Evolutionary conservation across 2,329 filamentous ascomycete species (phyloP).

Genomic region (Beauveria asiatica): DNA sequence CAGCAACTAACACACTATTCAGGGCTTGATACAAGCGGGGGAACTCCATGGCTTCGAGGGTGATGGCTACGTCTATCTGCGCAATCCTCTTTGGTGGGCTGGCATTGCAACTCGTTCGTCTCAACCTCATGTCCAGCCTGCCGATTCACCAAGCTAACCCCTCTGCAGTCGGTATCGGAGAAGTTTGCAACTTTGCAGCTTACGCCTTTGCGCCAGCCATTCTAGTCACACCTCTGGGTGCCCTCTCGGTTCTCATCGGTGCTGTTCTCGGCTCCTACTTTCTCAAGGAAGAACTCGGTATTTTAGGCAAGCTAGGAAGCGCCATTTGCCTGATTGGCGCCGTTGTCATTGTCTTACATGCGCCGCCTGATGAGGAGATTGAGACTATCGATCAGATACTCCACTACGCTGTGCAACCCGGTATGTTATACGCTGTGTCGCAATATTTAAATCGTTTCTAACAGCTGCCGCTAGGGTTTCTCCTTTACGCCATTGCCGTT

Average conservation of each 20-base stretch:
- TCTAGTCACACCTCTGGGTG: constrained; percentile 88
- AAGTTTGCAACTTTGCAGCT: constrained; percentile 94
- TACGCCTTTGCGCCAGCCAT: constrained; percentile 99
- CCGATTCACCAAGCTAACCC: constrained; percentile 15
- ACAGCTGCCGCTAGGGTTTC: constrained; percentile 55
- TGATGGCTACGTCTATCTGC: constrained; percentile 88
- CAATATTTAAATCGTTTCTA: constrained; percentile 15
- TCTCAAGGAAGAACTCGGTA: constrained; percentile 81
- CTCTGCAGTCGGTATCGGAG: constrained; percentile 71
- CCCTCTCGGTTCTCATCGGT: constrained; percentile 88
- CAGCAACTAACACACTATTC: constrained; percentile 6
- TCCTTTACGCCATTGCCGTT: constrained; percentile 76
- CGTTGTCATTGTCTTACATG: constrained; percentile 95
- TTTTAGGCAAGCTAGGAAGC: constrained; percentile 85
- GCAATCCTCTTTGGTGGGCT: constrained; percentile 95
- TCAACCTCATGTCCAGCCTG: background rate
- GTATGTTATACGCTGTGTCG: constrained; percentile 38
- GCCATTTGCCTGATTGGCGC: constrained; percentile 94
- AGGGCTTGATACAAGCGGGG: constrained; percentile 86
- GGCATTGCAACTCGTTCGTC: constrained; percentile 78
- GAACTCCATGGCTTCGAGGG: constrained; percentile 93
- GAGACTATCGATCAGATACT: constrained; percentile 87
- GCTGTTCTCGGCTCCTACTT: constrained; percentile 94
- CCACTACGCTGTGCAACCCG: constrained; percentile 80
- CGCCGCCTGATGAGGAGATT: constrained; percentile 87